Base-by-base conservation (phyloP, 208 protist genomes). In the Leishmania amazonensis region DNA sequence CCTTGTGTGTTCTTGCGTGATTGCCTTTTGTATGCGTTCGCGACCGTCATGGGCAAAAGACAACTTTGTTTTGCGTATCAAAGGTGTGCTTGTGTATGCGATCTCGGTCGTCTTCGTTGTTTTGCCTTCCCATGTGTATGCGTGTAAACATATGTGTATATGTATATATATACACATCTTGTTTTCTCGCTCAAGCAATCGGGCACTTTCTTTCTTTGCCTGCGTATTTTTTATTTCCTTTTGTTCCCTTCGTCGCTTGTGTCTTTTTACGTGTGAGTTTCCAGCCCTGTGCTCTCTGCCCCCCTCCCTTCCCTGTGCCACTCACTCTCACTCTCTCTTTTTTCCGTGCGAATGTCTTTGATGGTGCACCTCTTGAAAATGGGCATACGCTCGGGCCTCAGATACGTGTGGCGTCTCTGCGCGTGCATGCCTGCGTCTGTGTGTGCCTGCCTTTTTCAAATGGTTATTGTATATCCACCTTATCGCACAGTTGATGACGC, bases 261-360 rank as follows among this genome's bases (percentile, higher is more conserved):
- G 0, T 0, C 21, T 31, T 49, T 64, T n/a, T n/a, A 8, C 47
- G 71, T 6, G 19, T 75, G 38, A 6, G 57, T 45, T 24, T 57
- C 42, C 45, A 74, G 17, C 68, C 13, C 68, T 74, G 68, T 40
- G n/a, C 15, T 47, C 45, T 9, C 49, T 24, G 45, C 45, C 0
- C 71, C n/a, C 47, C 35, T n/a, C 49, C 42, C 5, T 68, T 4
- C 54, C 51, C n/a, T 57, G 57, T 28, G 40, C 45, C 57, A 13
- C 51, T 76, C 8, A 38, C 40, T 31, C 28, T 76, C 70, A 17
- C 28, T 75, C 51, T 78, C 35, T 78, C 42, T 83, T 53, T 35
- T 78, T 35, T 68, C n/a, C 35, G 45, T 76, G n/a, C 7, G 24
- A 62, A 28, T 62, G 19, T n/a, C 2, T 62, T 31, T 62, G 57